A percentile compares a stretch with the other conserved stretches of the same genome.
Conservation (phyloP, 2,329 filamentous ascomycete genomes). For the Zymoseptoria tritici region DNA sequence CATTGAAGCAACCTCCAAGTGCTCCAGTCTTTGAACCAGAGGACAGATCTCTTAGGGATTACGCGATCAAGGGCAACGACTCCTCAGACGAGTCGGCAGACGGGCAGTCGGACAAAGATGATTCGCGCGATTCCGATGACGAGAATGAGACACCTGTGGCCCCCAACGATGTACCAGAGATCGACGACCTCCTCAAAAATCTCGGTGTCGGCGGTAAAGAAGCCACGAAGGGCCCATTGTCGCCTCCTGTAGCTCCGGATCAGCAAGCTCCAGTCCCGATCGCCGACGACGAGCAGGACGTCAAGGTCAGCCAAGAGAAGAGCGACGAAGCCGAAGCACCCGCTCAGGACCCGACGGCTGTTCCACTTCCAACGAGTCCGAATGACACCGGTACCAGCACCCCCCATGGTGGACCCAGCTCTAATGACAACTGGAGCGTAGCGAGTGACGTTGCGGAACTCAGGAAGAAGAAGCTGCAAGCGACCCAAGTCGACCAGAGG, state of each 20-base stretch:
- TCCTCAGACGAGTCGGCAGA: background rate
- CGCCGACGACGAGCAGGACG: background rate
- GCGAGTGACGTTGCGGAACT: no score
- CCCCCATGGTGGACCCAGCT: no score
- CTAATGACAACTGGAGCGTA: no score
- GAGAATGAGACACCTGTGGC: background rate
- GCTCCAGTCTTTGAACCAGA: background rate
- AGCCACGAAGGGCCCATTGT: background rate
- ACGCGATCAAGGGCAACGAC: background rate
- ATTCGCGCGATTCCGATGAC: background rate
- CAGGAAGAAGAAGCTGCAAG: no score
- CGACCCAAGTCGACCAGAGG: no score
- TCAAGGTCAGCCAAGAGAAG: background rate
- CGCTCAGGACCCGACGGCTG: background rate
- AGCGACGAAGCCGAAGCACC: background rate
- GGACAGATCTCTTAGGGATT: background rate
- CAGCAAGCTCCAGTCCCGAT: background rate
- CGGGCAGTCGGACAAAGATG: background rate
- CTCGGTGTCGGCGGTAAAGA: background rate
- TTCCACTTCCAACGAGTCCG: background rate
- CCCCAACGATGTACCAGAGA: background rate
- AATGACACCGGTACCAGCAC: background rate
- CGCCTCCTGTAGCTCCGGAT: background rate
- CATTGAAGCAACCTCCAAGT: background rate
- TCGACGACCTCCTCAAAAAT: background rate